Evolutionary conservation across 352 stramenopile genomes (phyloP).

Genomic region (Peronospora destructor): DNA sequence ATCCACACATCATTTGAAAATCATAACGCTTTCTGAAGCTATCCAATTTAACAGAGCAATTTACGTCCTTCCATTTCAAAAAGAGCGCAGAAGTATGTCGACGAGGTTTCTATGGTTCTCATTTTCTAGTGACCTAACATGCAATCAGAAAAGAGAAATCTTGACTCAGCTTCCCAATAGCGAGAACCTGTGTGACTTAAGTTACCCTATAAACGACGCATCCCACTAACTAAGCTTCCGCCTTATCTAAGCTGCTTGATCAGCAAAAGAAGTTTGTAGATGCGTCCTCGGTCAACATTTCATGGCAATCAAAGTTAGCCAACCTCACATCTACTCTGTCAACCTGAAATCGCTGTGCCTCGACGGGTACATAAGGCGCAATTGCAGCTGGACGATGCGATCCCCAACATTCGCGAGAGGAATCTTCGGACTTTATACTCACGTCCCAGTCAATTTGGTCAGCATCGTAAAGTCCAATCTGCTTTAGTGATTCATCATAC

Average conservation of each 20-base stretch:
- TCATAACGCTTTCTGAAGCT: no score
- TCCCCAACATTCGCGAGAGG: slow-evolving; percentile 18
- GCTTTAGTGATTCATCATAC: slow-evolving; percentile 45
- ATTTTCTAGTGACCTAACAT: no score
- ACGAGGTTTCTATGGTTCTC: no score
- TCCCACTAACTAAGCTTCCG: not conserved
- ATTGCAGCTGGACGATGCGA: not conserved
- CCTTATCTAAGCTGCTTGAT: slow-evolving; percentile 3
- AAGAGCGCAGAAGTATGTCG: no score
- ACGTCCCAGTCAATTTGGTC: slow-evolving; percentile 46
- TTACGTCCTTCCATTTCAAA: no score
- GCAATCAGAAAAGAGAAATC: no score
- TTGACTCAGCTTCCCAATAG: not conserved
- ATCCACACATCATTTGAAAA: no score
- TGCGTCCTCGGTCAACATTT: slow-evolving; percentile 6
- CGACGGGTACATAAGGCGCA: not conserved
- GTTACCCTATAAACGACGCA: not conserved
- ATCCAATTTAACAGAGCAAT: no score
- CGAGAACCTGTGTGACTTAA: not conserved
- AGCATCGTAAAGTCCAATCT: slow-evolving; percentile 34
- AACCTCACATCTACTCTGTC: slow-evolving; percentile 6
- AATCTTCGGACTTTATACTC: slow-evolving; percentile 28
- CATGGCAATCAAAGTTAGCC: slow-evolving; percentile 11
- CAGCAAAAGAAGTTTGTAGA: slow-evolving; percentile 18
- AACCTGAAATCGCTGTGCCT: slow-evolving; percentile 1